A percentile compares a stretch with the other conserved stretches of the same genome.
Evolutionary conservation across 2,329 filamentous ascomycete species (phyloP).

Genomic region (Talaromyces sp.): DNA sequence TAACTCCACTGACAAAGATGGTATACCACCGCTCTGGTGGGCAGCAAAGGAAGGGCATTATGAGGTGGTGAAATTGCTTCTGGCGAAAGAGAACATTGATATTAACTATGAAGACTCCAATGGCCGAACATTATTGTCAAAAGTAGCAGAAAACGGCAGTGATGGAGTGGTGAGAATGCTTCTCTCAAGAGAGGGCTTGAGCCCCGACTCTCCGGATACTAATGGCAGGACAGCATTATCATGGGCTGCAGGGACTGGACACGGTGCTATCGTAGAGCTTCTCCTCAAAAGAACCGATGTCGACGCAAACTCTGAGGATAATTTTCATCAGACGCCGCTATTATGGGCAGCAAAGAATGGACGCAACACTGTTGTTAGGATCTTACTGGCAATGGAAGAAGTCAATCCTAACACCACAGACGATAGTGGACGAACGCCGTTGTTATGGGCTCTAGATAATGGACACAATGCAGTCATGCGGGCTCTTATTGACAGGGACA

Average conservation of each 20-base stretch:
- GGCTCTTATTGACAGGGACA: not conserved
- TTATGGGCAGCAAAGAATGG: conserved; percentile 1
- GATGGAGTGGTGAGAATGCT: not conserved
- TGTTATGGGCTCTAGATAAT: not conserved
- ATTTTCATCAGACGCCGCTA: not conserved
- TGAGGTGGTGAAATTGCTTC: not conserved
- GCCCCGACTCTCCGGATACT: not conserved
- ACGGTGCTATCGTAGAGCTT: not conserved
- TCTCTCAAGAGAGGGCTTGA: not conserved
- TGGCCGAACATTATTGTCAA: not conserved
- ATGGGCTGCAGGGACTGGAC: not conserved
- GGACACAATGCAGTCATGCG: not conserved
- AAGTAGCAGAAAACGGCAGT: not conserved
- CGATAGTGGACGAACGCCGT: not conserved
- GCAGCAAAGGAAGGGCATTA: not conserved
- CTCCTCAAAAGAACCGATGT: conserved; percentile 1
- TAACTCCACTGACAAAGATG: not conserved
- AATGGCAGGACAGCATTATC: conserved; percentile 3
- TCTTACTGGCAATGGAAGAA: not conserved
- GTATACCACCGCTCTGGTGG: not conserved
- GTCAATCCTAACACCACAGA: not conserved
- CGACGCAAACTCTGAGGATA: not conserved
- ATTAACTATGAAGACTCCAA: not conserved
- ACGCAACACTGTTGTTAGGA: not conserved
- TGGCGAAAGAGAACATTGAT: not conserved